phyloP scores from a whole-genome alignment of 495 filamentous ascomycete species.

The Hyaloscypha variabilis region DNA sequence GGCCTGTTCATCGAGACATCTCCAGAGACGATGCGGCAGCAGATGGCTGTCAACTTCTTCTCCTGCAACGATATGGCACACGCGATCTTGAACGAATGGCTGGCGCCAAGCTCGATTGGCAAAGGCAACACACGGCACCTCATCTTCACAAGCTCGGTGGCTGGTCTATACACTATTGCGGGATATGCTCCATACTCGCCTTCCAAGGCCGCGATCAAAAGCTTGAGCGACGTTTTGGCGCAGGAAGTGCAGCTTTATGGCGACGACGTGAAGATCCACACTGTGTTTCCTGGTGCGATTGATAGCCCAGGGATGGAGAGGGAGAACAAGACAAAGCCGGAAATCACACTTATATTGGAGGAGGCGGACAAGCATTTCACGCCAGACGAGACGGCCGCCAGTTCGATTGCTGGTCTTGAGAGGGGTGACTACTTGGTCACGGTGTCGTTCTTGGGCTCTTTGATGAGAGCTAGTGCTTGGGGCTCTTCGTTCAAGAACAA shows the following conservation, averaged over 20 bases:
- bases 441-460: conserved; percentile 65
- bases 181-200: conserved; percentile 90
- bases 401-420: conserved; percentile 75
- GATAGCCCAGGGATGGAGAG: conserved; percentile 70
- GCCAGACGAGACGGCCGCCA: conserved; percentile 72
- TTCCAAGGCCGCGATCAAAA: conserved; percentile 82
- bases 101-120: conserved; percentile 47
- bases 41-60: conserved; percentile 94
- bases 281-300: conserved; percentile 86
- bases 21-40: conserved; percentile 63
- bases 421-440: conserved; percentile 76
- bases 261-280: conserved; percentile 74
- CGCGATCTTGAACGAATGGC: conserved; percentile 61
- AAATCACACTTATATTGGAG: conserved; percentile 79
- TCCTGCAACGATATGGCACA: conserved; percentile 87
- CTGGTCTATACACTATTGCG: conserved; percentile 73
- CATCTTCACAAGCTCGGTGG: conserved; percentile 81
- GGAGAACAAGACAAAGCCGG: conserved; percentile 82
- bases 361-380: conserved; percentile 78
- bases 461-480: conserved; percentile 65
- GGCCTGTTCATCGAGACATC: conserved; percentile 77
- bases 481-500: conserved; percentile 62
- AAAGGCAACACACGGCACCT: conserved; percentile 60
- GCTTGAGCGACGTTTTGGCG: conserved; percentile 77
- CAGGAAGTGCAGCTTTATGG: conserved; percentile 86